Evolutionary conservation across 225 moss, liverwort and hornwort species (phyloP).

Genomic region (Sphagnum tenellum): DNA sequence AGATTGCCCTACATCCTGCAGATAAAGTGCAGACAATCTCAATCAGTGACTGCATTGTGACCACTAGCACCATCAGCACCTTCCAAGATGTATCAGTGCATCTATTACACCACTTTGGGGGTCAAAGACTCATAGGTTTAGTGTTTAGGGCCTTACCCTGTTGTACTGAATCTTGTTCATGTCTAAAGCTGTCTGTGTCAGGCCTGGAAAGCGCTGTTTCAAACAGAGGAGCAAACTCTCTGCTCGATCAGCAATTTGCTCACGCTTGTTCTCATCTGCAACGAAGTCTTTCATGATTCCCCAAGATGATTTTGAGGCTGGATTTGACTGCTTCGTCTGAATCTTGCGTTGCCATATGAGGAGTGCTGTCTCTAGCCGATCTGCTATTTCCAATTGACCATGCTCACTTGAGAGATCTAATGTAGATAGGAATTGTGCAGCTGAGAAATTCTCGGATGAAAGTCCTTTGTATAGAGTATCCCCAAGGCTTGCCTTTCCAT

Average conservation of each 20-base stretch:
- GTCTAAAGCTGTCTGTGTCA: conserved; percentile 84
- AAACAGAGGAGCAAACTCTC: conserved; percentile 65
- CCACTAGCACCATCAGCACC: no score
- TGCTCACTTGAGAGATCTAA: conserved; percentile 78
- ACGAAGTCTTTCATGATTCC: conserved; percentile 71
- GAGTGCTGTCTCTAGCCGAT: conserved; percentile 74
- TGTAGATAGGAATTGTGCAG: conserved; percentile 56
- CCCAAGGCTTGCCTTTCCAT: conserved; percentile 72
- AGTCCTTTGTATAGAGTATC: conserved; percentile 60
- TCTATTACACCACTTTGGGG: neutral
- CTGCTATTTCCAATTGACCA: conserved; percentile 65
- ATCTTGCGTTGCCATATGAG: conserved; percentile 78
- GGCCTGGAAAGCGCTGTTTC: conserved; percentile 77
- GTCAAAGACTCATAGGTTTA: neutral
- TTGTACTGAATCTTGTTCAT: conserved; percentile 88
- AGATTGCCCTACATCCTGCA: conserved; percentile 94
- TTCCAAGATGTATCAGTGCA: neutral
- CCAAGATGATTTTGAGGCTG: conserved; percentile 60
- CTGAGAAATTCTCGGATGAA: conserved; percentile 67
- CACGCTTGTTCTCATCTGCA: conserved; percentile 63
- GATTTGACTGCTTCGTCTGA: conserved; percentile 38
- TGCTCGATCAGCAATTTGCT: conserved; percentile 62
- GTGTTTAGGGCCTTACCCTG: conserved; percentile 33
- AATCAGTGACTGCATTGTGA: neutral
- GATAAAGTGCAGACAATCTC: neutral